These are phyloP conservation scores for Petunia hybrid DNA, from an alignment of 305 asterid species.

Conservation along the genomic window DNA sequence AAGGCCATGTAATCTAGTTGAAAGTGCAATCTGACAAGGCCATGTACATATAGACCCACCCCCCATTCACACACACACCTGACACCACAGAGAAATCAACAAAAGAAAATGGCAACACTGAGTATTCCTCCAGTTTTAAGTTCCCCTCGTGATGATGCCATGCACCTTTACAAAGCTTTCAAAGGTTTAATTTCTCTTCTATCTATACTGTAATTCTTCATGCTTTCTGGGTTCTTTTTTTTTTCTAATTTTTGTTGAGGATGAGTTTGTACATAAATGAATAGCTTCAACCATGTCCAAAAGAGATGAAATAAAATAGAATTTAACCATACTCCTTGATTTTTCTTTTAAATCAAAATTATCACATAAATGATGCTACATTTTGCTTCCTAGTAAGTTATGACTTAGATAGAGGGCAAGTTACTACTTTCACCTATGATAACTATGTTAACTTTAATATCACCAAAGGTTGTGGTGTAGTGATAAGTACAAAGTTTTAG, in stretches of 20 bases:
- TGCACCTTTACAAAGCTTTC: conserved; percentile 36
- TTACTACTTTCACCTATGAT: no score
- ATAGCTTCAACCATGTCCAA: neutral
- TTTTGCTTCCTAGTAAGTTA: no score
- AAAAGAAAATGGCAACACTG: conserved; percentile 31
- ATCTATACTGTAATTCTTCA: neutral
- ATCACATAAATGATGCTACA: no score
- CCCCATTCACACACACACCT: no score
- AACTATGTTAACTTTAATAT: no score
- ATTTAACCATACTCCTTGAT: neutral
- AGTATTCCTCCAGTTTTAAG: conserved; percentile 35
- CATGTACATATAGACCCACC: neutral
- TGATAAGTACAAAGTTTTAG: no score
- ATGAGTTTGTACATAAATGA: neutral
- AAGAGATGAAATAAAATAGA: neutral
- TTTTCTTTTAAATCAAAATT: neutral
- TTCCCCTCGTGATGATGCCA: conserved; percentile 41
- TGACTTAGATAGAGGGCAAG: no score
- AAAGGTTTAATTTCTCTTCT: conserved; percentile 27
- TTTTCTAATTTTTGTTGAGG: neutral
- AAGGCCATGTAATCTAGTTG: no score
- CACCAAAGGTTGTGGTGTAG: no score
- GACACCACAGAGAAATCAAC: neutral
- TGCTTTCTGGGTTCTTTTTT: neutral
- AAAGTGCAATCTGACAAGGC: neutral